Conservation (phyloP, 2,329 filamentous ascomycete species). For the Aspergillus quadrilineatus region DNA sequence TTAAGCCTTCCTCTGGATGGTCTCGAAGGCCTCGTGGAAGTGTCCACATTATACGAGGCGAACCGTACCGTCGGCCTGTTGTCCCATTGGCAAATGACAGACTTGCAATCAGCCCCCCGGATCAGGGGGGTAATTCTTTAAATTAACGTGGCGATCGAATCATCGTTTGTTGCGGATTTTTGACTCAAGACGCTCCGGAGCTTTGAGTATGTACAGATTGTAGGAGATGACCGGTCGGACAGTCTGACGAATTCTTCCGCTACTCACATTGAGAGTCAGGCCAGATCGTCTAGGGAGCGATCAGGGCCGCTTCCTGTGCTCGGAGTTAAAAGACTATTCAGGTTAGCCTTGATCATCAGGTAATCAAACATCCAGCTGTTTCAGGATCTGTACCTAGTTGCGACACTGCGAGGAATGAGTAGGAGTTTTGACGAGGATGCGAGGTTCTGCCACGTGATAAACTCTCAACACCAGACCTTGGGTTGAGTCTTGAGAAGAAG, state of each 20-base stretch:
- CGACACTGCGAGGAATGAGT: not conserved
- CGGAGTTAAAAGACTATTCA: not conserved
- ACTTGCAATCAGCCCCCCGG: not conserved
- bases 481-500: not conserved
- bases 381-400: not conserved
- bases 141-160: not conserved
- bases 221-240: too few relatives aligned
- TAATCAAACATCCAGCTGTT: not conserved
- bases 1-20: not conserved
- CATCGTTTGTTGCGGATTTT: too few relatives aligned
- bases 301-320: not conserved
- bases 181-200: too few relatives aligned
- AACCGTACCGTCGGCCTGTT: constrained; percentile 15
- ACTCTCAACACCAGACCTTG: not conserved
- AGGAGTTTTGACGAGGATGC: too few relatives aligned
- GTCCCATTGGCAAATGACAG: constrained; percentile 7
- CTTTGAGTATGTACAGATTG: too few relatives aligned
- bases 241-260: too few relatives aligned
- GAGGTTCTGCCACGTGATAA: not conserved
- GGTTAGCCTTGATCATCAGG: not conserved
- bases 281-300: not conserved
- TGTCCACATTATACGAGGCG: constrained; percentile 11
- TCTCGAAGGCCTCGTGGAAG: constrained; percentile 3
- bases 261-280: too few relatives aligned
- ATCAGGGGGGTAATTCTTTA: not conserved